A percentile compares a stretch with the other conserved stretches of the same genome.
These are phyloP conservation scores for Ogataea degrootiae DNA, from an alignment of 805 yeast genomes.

Conservation along the genomic window DNA sequence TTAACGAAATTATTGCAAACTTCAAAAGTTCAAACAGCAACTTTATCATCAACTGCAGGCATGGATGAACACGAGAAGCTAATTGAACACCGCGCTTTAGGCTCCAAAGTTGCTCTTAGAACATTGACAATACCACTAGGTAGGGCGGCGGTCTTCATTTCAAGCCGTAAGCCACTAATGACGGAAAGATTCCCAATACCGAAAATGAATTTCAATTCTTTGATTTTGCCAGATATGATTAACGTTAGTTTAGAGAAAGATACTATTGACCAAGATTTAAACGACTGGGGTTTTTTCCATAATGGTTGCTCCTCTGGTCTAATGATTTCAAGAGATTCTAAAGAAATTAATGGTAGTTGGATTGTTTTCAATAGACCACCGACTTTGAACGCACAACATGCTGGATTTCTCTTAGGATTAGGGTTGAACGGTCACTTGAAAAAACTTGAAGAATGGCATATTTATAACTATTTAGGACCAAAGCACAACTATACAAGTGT, in stretches of 20 bases:
- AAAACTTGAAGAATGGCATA: slow-evolving; percentile 90
- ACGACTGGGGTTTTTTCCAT: slow-evolving; percentile 86
- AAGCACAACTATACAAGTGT: slow-evolving; percentile 80
- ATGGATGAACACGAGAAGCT: slow-evolving; percentile 53
- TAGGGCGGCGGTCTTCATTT: slow-evolving; percentile 65
- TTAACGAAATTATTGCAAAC: slow-evolving; percentile 68
- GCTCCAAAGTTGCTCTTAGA: slow-evolving; percentile 59
- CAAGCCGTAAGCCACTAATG: slow-evolving; percentile 67
- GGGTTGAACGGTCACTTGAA: slow-evolving; percentile 89
- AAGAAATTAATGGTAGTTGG: slow-evolving; percentile 85
- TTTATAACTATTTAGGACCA: slow-evolving; percentile 87
- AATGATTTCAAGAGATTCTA: slow-evolving; percentile 57
- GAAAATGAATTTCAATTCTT: slow-evolving; percentile 61
- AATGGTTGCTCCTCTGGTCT: slow-evolving; percentile 89
- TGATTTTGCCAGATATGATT: slow-evolving; percentile 58
- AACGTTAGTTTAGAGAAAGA: slow-evolving; percentile 58
- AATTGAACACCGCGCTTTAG: slow-evolving; percentile 49
- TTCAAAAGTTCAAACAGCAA: slow-evolving; percentile 55
- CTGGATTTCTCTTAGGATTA: slow-evolving; percentile 88
- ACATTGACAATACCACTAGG: slow-evolving; percentile 77
- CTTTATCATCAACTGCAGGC: slow-evolving; percentile 34
- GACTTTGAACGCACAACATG: slow-evolving; percentile 72
- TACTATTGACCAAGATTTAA: slow-evolving; percentile 40
- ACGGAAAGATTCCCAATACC: slow-evolving; percentile 85
- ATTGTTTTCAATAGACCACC: slow-evolving; percentile 80